Evolutionary conservation across 2,329 filamentous ascomycete species (phyloP).

Genomic region (Setomelanomma holmii): DNA sequence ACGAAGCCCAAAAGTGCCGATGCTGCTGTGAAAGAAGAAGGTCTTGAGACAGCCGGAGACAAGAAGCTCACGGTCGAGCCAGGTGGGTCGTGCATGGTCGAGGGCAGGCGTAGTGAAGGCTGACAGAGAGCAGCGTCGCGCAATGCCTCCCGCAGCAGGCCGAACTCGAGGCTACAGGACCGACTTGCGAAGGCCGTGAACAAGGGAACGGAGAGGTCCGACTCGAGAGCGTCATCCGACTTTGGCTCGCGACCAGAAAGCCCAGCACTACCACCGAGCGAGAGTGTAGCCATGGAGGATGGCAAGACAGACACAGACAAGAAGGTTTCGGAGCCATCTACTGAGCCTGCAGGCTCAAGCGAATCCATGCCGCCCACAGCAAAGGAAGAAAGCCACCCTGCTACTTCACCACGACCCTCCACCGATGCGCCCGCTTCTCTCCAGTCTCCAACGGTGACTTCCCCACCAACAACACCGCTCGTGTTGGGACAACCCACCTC

Average conservation of each 20-base stretch:
- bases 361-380: slow-evolving; percentile 22
- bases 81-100: slow-evolving; percentile 31
- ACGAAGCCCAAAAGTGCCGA: slow-evolving; percentile 52
- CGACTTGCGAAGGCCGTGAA: slow-evolving; percentile 86
- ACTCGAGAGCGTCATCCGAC: slow-evolving; percentile 58
- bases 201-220: slow-evolving; percentile 66
- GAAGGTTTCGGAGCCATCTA: slow-evolving; percentile 41
- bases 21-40: slow-evolving; percentile 38
- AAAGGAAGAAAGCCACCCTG: slow-evolving; percentile 15
- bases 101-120: slow-evolving; percentile 11
- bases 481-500: slow-evolving; percentile 48
- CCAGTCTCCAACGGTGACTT: slow-evolving; percentile 11
- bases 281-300: slow-evolving; percentile 41
- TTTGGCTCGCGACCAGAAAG: slow-evolving; percentile 62
- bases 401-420: slow-evolving; percentile 30
- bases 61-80: slow-evolving; percentile 42
- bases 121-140: slow-evolving; percentile 61
- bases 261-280: slow-evolving; percentile 50
- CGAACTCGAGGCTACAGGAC: slow-evolving; percentile 87
- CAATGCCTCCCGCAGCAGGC: slow-evolving; percentile 68
- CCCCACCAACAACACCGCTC: slow-evolving; percentile 20
- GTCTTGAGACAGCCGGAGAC: slow-evolving; percentile 28
- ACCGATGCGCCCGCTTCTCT: slow-evolving; percentile 27
- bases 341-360: slow-evolving; percentile 15
- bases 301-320: slow-evolving; percentile 56